Base-by-base conservation (phyloP, 108 stramenopile genomes). In the Pseudonitzschia pungens region DNA sequence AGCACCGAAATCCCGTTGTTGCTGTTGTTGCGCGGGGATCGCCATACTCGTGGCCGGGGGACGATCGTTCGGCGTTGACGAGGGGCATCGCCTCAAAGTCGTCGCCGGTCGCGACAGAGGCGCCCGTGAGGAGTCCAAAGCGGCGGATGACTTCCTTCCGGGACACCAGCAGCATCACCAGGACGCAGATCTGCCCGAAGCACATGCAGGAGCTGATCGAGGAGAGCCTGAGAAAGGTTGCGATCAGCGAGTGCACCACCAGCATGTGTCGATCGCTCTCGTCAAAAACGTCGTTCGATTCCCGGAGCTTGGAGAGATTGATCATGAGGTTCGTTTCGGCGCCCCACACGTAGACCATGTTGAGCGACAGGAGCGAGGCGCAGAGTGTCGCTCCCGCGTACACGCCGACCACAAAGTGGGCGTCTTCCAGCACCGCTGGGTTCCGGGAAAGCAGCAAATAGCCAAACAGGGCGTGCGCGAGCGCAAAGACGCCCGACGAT, bases 211-310 rank as follows among this genome's bases (percentile, higher is more conserved):
- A 44, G 43, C 66, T 67, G 8, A 67, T 14, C 31, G 31, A n/a
- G 12, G 45, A 67, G 15, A 67, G 36, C 22, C n/a, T 26, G 4
- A 40, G 24, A 67, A 67, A 48, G 21, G 22, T 50, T 14, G 15
- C 22, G 9, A 28, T 48, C 43, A 67, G 22, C 22, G 66, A 50
- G 22, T 50, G 48, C 5, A 43, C 43, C 21, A 67, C 45, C n/a
- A 50, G n/a, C 66, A 67, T 67, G 26, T 67, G 66, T 2, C 66
- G 66, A 14, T 41, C 44, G 36, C 66, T 67, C 26, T 67, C 66
- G 15, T 67, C 66, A 21, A 67, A 67, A 14, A 67, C 27, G 20
- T 24, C 22, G 36, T 48, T 48, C 24, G 31, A 40, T 21, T 32
- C 21, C 21, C 43, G 42, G 9, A 67, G 36, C 26, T 48, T 48